These are phyloP conservation scores for Tillandsia fasciculata DNA, from an alignment of 176 grass and related monocot species.

Conservation along the genomic window DNA sequence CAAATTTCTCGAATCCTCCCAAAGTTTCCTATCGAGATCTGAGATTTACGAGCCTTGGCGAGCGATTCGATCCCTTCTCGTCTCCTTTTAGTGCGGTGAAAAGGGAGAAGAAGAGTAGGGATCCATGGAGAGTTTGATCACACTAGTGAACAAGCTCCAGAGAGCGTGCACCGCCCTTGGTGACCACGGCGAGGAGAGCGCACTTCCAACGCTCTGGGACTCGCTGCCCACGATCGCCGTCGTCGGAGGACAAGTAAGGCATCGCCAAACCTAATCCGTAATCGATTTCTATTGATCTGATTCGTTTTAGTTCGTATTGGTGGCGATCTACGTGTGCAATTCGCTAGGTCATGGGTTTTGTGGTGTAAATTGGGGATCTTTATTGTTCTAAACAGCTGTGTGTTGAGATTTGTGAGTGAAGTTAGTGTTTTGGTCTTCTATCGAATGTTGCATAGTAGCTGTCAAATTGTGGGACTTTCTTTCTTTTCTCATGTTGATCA, in stretches of 20 bases:
- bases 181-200: slow-evolving; percentile 82
- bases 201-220: slow-evolving; percentile 89
- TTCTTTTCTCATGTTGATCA: no score
- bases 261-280: background rate
- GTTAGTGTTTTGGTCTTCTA: no score
- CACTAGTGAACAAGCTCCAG: slow-evolving; percentile 89
- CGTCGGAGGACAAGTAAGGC: slow-evolving; percentile 68
- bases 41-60: no score
- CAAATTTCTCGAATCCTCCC: no score
- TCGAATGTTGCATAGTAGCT: no score
- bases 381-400: no score
- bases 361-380: no score
- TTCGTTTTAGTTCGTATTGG: background rate
- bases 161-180: slow-evolving; percentile 83
- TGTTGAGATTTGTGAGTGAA: no score
- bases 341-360: background rate
- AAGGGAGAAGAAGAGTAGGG: background rate
- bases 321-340: background rate
- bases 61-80: no score
- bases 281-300: slow-evolving; percentile 30
- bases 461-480: no score
- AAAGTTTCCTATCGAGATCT: no score
- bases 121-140: slow-evolving; percentile 77
- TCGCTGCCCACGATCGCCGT: slow-evolving; percentile 80
- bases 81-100: no score